Base-by-base conservation (phyloP, 192 early-diverging fungal genomes). In the Dispira parvispora region DNA sequence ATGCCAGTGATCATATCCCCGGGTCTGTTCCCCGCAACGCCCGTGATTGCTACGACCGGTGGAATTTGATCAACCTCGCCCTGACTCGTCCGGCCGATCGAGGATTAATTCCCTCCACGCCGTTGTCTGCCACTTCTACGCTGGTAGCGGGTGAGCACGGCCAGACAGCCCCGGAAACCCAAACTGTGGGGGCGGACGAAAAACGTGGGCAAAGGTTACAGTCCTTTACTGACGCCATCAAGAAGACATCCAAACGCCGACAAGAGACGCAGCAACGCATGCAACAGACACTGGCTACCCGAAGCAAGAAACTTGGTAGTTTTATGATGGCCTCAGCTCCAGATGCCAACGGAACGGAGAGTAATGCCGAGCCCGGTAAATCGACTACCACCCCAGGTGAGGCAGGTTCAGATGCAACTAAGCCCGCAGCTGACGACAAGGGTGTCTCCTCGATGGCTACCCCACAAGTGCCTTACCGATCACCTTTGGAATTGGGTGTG, bases 1-100 rank as follows among this genome's bases (percentile, higher is more conserved):
- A 77, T 53, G 70, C 74, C 1, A 16, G 43, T 16, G 45, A 43
- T n/a, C 58, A 61, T 38, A n/a, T 61, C n/a, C 58, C 58, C 4
- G 42, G 42, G 14, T 43, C 58, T 16, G n/a, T 12, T 21, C 58
- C 58, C 0, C 58, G 58, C 6, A 61, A 61, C n/a, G 42, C 43
- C 26, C 58, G 58, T 16, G 58, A 61, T 25, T 61, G 58, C 42
- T 61, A 23, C 42, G 42, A 32, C 42, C 58, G 58, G n/a, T 61
- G 58, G 50, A n/a, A 11, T 52, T 18, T 26, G 21, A n/a, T 26
- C 50, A 52, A 52, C 50, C 50, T 18, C 50, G 50, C 50, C 9
- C 18, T 38, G 6, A 6, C 32, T 6, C 32, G 32, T 38, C 32
- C 32, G 6, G 32, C 6, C 32, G 32, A 38, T 6, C 32, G 32